phyloP scores from a whole-genome alignment of 805 yeast species.

The Metschnikowia henanensis region DNA sequence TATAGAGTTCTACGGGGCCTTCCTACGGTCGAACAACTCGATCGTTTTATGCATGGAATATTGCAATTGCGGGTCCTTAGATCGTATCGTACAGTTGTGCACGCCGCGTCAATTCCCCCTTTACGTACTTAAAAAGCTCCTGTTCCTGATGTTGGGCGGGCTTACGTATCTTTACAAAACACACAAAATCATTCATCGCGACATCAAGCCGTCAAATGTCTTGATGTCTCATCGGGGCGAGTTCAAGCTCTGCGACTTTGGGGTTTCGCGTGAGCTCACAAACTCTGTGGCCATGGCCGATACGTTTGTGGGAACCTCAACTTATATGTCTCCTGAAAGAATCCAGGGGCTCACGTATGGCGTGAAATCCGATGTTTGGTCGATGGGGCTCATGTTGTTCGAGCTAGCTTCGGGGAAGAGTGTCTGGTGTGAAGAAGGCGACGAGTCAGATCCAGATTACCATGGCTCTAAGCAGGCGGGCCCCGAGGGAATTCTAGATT shows the following conservation, averaged over 20 bases:
- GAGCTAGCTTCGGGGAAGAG: conserved; percentile 86
- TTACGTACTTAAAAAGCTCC: conserved; percentile 66
- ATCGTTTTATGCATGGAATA: conserved; percentile 94
- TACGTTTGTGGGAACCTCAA: conserved; percentile 97
- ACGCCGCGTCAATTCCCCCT: conserved; percentile 47
- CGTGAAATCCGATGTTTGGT: conserved; percentile 97
- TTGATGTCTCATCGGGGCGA: conserved; percentile 83
- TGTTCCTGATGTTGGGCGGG: conserved; percentile 77
- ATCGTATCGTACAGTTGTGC: conserved; percentile 65
- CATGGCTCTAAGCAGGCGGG: conserved; percentile 30
- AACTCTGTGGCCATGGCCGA: conserved; percentile 87
- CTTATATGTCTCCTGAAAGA: conserved; percentile 96
- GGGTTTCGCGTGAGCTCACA: conserved; percentile 88
- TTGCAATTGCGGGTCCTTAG: conserved; percentile 92
- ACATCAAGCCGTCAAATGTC: conserved; percentile 94
- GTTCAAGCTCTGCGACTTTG: conserved; percentile 93
- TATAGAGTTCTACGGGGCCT: conserved; percentile 90
- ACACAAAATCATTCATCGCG: conserved; percentile 92
- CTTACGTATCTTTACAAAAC: conserved; percentile 76
- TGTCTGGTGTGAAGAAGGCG: conserved; percentile 59
- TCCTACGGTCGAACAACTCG: conserved; percentile 59
- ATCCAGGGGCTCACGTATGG: conserved; percentile 94
- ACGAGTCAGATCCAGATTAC: conserved; percentile 1
- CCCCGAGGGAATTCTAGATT: conserved; percentile 87
- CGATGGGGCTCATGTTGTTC: conserved; percentile 84